Base-by-base conservation (phyloP, 179 eudicot species). In the Silene vulgaris region DNA sequence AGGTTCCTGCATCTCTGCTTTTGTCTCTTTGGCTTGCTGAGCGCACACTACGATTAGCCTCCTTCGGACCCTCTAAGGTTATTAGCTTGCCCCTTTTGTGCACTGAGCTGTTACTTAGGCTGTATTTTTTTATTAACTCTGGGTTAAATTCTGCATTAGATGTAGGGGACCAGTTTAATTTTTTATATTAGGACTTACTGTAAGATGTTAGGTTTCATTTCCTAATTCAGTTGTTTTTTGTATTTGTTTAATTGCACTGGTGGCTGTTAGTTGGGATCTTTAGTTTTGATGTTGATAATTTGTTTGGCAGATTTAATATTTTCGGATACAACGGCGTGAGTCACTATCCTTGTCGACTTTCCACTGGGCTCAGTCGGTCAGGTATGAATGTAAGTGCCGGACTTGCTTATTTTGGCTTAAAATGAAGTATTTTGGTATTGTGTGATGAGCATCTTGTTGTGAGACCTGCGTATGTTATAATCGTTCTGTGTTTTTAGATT, bases 21-120 rank as follows among this genome's bases (percentile, higher is more conserved):
- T 80, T 80, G 83, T 73, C 83, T 73, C 80, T 80, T 80, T 14
- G 77, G 54, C 43, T 80, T 59, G 65, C 54, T 73, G 70, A 80
- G 54, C 69, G 63, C 79, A 79, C 71, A 63, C 67, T 7, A 21
- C 16, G 52, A 68, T 60, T 71, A 71, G 64, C 68, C 62, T 72
- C 69, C 21, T 75, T 62, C 70, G 61, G n/a, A 73, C 57, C 29
- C 70, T 72, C 77, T 76, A 76, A 69, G 74, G 76, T 37, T 79
- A 75, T 7, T 77, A 73, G 20, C 3, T 29, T 65, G 61, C 69
- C 77, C 67, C 69, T 81, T 80, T 77, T 37, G 69, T 66, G 60
- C 75, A 73, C 60, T 52, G 11, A 76, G 65, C 74, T 76, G 83
- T 68, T 66, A 40, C 20, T 65, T 72, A 29, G 21, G 48, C 54